Evolutionary conservation across 345 rosid species (phyloP).

Genomic region (Pelargonium nanum): DNA sequence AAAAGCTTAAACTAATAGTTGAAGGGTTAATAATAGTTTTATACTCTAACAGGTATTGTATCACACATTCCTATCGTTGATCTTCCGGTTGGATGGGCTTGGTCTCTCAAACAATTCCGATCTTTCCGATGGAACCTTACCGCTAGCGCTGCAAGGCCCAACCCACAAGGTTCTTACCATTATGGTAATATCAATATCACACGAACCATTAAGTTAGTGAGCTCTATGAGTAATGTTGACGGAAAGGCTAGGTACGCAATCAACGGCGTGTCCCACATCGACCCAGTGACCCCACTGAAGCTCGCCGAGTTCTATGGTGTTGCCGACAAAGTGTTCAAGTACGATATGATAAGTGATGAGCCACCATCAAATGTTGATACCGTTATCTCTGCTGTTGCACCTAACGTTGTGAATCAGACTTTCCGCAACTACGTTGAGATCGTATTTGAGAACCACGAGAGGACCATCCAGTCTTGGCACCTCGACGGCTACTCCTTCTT

Average conservation of each 20-base stretch:
- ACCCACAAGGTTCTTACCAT: slow-evolving; percentile 33
- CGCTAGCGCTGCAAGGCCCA: slow-evolving; percentile 30
- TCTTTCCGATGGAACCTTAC: slow-evolving; percentile 32
- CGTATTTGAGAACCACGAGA: slow-evolving; percentile 24
- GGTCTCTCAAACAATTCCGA: slow-evolving; percentile 32
- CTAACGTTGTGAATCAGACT: slow-evolving; percentile 22
- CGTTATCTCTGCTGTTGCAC: slow-evolving; percentile 1
- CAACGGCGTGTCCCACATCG: slow-evolving; percentile 23
- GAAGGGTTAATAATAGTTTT: too few species aligned
- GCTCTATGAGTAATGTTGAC: slow-evolving; percentile 9
- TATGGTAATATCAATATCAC: slow-evolving; percentile 29
- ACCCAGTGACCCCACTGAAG: slow-evolving; percentile 21
- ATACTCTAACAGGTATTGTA: too few species aligned
- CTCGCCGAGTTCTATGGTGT: slow-evolving; percentile 23
- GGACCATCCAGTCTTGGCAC: slow-evolving; percentile 20
- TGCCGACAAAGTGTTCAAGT: slow-evolving; percentile 25
- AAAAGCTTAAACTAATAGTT: too few species aligned
- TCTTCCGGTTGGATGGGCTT: slow-evolving; percentile 29
- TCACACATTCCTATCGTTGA: neutral
- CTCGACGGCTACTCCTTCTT: slow-evolving; percentile 28
- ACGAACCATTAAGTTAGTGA: slow-evolving; percentile 21
- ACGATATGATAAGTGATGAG: slow-evolving; percentile 11
- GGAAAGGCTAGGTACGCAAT: slow-evolving; percentile 27
- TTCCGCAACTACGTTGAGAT: slow-evolving; percentile 24
- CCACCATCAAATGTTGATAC: neutral